Evolutionary conservation across 1,284 basidiomycete species (phyloP).

Genomic region (Heimioporus punctisporus): DNA sequence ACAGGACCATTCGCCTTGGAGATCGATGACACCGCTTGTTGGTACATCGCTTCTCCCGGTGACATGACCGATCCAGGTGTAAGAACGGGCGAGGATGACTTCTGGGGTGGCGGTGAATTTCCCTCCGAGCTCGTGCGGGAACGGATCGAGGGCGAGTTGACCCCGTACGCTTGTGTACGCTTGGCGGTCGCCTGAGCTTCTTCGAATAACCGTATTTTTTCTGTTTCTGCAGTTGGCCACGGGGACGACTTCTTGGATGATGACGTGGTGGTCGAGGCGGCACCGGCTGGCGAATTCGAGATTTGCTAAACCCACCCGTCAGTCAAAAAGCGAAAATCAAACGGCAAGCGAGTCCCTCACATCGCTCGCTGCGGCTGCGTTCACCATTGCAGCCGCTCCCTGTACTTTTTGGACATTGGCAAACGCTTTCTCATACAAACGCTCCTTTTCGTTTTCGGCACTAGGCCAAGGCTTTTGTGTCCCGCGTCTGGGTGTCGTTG

Average conservation of each 20-base stretch:
- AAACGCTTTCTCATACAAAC: constrained; percentile 67
- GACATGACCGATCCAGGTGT: constrained; percentile 29
- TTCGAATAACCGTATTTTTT: constrained; percentile 70
- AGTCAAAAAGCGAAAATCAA: constrained; percentile 1
- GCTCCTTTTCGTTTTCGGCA: constrained; percentile 70
- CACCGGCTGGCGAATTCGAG: no score
- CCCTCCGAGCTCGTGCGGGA: constrained; percentile 35
- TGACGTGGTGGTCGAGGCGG: no score
- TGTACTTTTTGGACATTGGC: constrained; percentile 61
- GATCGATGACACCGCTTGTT: constrained; percentile 45
- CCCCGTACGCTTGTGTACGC: constrained; percentile 44
- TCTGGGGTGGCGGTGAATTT: constrained; percentile 17
- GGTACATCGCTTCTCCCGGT: constrained; percentile 46
- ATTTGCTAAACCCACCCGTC: constrained; percentile 7
- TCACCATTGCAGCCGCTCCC: constrained; percentile 37
- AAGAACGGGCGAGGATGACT: constrained; percentile 5
- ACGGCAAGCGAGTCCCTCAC: constrained; percentile 12
- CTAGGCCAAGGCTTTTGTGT: constrained; percentile 41
- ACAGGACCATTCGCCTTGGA: constrained; percentile 8
- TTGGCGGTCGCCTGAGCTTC: constrained; percentile 63
- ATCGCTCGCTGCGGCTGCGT: constrained; percentile 28
- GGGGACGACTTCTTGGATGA: constrained; percentile 21
- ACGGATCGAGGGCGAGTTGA: constrained; percentile 26
- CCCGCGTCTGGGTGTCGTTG: constrained; percentile 10
- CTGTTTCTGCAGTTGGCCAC: constrained; percentile 75